These are phyloP conservation scores for Dactylellina haptotyla DNA, from an alignment of 2,329 filamentous ascomycete species.

Conservation along the genomic window DNA sequence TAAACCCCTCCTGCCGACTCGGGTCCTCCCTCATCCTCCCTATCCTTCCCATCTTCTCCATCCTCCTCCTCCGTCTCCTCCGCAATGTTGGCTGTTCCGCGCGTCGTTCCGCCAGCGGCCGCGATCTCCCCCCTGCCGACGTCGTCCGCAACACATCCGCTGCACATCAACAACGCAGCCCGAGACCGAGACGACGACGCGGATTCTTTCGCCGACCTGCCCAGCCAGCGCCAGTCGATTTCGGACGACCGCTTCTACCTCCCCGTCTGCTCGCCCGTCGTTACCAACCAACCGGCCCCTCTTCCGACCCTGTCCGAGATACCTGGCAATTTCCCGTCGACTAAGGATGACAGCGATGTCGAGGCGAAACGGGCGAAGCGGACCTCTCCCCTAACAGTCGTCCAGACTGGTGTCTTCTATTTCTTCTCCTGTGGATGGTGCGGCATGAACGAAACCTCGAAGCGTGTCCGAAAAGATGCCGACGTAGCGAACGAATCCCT, in stretches of 20 bases:
- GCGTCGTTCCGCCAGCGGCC: conserved; percentile 19
- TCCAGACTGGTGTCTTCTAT: conserved; percentile 53
- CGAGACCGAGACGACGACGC: conserved; percentile 16
- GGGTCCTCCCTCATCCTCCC: not conserved
- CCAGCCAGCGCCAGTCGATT: conserved; percentile 37
- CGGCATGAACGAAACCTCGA: conserved; percentile 51
- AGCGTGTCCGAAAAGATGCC: conserved; percentile 47
- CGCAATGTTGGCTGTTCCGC: conserved; percentile 33
- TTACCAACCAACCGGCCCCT: conserved; percentile 42
- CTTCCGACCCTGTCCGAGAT: conserved; percentile 34
- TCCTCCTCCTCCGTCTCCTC: conserved; percentile 3
- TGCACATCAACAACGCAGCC: not conserved
- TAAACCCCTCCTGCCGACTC: not conserved
- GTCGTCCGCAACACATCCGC: conserved; percentile 30
- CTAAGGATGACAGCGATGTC: conserved; percentile 39
- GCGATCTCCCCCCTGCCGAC: not conserved
- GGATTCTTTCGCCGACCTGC: conserved; percentile 9
- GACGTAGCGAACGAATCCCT: conserved; percentile 43
- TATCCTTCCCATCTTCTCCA: not conserved
- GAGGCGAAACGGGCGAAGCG: conserved; percentile 43
- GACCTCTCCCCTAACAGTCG: conserved; percentile 42
- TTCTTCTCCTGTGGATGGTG: conserved; percentile 54
- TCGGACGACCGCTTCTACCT: conserved; percentile 52
- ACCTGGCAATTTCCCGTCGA: conserved; percentile 42
- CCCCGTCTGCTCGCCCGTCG: conserved; percentile 48